Conservation (phyloP, 2,329 filamentous ascomycete species). For the Pochonia chlamydosporia region DNA sequence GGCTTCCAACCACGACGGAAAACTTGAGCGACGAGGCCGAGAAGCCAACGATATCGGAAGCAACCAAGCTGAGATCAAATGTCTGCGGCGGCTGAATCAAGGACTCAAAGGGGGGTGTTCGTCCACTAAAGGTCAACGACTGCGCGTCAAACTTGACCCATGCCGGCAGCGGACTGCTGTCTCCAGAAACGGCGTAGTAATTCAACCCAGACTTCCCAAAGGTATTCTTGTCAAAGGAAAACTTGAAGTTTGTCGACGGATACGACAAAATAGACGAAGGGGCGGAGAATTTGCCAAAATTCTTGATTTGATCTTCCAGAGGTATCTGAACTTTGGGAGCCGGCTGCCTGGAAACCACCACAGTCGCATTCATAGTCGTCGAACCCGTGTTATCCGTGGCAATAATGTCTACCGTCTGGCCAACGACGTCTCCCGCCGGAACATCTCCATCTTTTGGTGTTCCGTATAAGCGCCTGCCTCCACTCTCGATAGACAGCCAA, state of each 20-base stretch:
- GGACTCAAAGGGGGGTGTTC: slow-evolving; percentile 58
- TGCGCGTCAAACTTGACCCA: slow-evolving; percentile 72
- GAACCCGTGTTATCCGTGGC: slow-evolving; percentile 63
- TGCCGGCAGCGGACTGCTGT: slow-evolving; percentile 78
- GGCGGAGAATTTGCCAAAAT: slow-evolving; percentile 53
- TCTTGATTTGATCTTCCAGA: slow-evolving; percentile 50
- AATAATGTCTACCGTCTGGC: slow-evolving; percentile 57
- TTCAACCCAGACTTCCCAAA: slow-evolving; percentile 57
- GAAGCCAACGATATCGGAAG: slow-evolving; percentile 76
- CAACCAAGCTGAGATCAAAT: slow-evolving; percentile 68
- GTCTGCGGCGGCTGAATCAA: slow-evolving; percentile 62
- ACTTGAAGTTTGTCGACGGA: slow-evolving; percentile 46
- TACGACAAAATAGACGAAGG: slow-evolving; percentile 54
- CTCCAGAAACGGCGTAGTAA: slow-evolving; percentile 71
- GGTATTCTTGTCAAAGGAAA: slow-evolving; percentile 49
- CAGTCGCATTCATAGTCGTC: slow-evolving; percentile 57
- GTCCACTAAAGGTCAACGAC: slow-evolving; percentile 63
- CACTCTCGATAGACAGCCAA: slow-evolving; percentile 70
- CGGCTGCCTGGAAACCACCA: slow-evolving; percentile 60
- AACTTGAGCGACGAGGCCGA: slow-evolving; percentile 61
- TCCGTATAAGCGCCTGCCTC: slow-evolving; percentile 61
- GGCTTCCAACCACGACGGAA: slow-evolving; percentile 64
- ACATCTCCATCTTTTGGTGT: slow-evolving; percentile 54
- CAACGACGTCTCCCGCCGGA: slow-evolving; percentile 45
- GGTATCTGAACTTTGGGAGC: slow-evolving; percentile 51